phyloP scores from a whole-genome alignment of 768 basidiomycete species.

The Nevesoporus exiguus region DNA sequence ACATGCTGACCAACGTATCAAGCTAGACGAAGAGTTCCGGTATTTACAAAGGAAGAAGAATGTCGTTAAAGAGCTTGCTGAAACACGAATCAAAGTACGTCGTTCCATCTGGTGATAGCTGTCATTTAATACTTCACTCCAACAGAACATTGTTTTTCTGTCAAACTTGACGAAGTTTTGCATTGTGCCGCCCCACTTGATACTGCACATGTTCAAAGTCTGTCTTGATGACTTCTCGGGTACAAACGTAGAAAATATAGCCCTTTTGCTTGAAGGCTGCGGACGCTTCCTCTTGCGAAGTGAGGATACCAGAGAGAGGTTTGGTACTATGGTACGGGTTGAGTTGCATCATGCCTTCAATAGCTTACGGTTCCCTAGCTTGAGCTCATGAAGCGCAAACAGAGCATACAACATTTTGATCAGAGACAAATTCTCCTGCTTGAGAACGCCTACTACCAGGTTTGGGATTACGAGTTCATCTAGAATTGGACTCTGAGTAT shows the following conservation, averaged over 20 bases:
- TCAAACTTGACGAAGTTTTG: conserved; percentile 95
- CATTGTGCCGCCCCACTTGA: conserved; percentile 86
- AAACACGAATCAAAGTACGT: conserved; percentile 77
- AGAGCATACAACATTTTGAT: conserved; percentile 90
- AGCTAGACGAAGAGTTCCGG: conserved; percentile 97
- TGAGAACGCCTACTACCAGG: conserved; percentile 98
- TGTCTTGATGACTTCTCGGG: conserved; percentile 94
- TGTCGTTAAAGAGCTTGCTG: conserved; percentile 84
- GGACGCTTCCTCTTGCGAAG: conserved; percentile 87
- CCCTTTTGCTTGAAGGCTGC: conserved; percentile 88
- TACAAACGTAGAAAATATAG: conserved; percentile 90
- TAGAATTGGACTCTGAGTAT: conserved; percentile 10
- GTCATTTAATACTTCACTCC: background rate
- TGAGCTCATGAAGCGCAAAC: conserved; percentile 93
- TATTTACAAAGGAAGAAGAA: conserved; percentile 95
- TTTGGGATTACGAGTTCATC: conserved; percentile 25
- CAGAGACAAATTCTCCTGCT: conserved; percentile 83
- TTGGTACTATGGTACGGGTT: conserved; percentile 74
- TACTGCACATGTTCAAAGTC: conserved; percentile 95
- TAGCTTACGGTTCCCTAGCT: conserved; percentile 50
- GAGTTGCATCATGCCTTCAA: background rate
- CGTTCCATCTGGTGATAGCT: background rate
- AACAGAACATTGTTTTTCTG: conserved; percentile 81
- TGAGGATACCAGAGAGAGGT: conserved; percentile 84
- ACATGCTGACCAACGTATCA: conserved; percentile 6